Base-by-base conservation (phyloP, 1,284 basidiomycete species). In the Tausonia pullulans region DNA sequence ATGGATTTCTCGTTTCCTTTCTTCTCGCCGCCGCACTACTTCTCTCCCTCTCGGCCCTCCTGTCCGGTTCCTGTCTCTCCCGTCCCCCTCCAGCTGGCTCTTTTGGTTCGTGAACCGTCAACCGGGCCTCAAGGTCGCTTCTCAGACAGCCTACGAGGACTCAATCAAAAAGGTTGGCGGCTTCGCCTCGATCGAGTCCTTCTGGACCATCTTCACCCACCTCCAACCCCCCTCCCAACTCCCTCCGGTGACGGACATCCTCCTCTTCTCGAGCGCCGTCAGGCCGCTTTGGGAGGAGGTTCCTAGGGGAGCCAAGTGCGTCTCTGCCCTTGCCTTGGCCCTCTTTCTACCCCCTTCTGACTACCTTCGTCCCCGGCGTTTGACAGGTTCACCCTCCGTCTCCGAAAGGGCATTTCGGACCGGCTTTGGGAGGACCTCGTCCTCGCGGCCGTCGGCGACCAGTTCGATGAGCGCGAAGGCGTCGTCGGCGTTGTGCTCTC, bases 261-360 rank as follows among this genome's bases (percentile, higher is more conserved):
- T 78, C 13, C 73, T 69, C 40, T 66, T 65, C 52, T 71, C 73
- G n/a, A 71, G 70, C 57, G 70, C 72, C 7, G 75, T 78, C 60
- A 70, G 72, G 44, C 77, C 77, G 2, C 72, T 76, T 49, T 78
- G 77, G 77, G 77, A 78, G 69, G 75, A 76, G 69, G 74, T 77
- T 70, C 70, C 73, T 67, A 74, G 74, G 72, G 75, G 68, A 67
- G 75, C 71, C 9, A 48, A 61, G 58, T 49, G 46, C 10, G 56
- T 44, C 52, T 16, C 40, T 50, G 27, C 27, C 27, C 27, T 27
- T 27, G 27, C 27, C 27, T 27, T 40, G 41, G n/a, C 53, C 9
- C 40, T n/a, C 10, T 41, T 49, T 39, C 45, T 52, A 9, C 56
- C 45, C 27, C 27, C n/a, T 8, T n/a, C 13, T 3, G 41, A 16